Percentiles rank a stretch among this genome's conserved stretches.
These are phyloP conservation scores for Ceratobasidium theobromae DNA, from an alignment of 1,284 basidiomycete genomes.

Conservation along the genomic window DNA sequence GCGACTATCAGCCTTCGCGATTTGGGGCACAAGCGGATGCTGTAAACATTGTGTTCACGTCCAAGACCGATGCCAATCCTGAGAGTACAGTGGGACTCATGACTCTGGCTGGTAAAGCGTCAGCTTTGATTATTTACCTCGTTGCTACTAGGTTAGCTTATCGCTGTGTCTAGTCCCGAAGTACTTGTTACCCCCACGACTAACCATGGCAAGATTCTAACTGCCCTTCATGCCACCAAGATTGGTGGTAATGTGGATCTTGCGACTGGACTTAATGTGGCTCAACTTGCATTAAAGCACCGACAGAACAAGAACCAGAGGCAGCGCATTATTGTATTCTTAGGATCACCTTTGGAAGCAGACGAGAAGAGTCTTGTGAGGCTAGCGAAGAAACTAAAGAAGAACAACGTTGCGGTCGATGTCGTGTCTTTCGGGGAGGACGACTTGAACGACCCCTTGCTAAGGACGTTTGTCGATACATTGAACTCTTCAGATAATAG, in stretches of 20 bases:
- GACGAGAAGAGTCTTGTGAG: constrained; percentile 78
- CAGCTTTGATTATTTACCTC: constrained; percentile 42
- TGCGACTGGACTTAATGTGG: constrained; percentile 87
- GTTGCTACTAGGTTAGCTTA: not conserved
- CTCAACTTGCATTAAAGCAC: constrained; percentile 96
- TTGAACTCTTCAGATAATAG: constrained; percentile 80
- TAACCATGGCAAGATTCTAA: constrained; percentile 89
- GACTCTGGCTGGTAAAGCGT: constrained; percentile 97
- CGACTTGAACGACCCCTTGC: constrained; percentile 55
- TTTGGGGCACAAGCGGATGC: constrained; percentile 93
- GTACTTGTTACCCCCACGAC: constrained; percentile 95
- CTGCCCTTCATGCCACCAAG: constrained; percentile 71
- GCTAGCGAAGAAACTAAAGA: constrained; percentile 96
- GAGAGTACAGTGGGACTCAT: constrained; percentile 97
- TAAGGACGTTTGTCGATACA: constrained; percentile 76
- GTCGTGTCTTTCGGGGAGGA: constrained; percentile 79
- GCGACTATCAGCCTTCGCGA: constrained; percentile 86
- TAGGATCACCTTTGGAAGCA: constrained; percentile 80
- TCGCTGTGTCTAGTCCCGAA: constrained; percentile 64
- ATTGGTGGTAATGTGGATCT: constrained; percentile 84
- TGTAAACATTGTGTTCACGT: constrained; percentile 86
- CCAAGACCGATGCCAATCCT: constrained; percentile 93
- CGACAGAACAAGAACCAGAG: constrained; percentile 98
- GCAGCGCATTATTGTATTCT: constrained; percentile 92
- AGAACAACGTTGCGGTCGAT: constrained; percentile 98